These are phyloP conservation scores for Nadsonia commutata DNA, from an alignment of 1,139 yeast genomes.

Conservation along the genomic window DNA sequence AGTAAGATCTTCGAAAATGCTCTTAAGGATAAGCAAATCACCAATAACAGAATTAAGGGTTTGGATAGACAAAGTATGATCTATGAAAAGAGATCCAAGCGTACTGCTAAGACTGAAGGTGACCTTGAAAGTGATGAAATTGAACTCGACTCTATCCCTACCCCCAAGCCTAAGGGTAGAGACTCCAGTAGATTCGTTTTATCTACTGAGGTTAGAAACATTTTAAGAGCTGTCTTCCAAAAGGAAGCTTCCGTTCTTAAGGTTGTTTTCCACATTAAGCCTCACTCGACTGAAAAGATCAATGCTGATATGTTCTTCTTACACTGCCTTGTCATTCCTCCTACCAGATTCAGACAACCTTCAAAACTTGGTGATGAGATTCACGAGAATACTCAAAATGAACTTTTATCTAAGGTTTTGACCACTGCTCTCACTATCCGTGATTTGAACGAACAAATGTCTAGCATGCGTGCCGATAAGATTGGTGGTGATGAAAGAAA, in stretches of 20 bases:
- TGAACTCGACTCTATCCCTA: constrained; percentile 21
- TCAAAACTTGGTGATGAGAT: constrained; percentile 94
- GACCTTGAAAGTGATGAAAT: constrained; percentile 15
- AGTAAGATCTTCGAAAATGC: constrained; percentile 85
- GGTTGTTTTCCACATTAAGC: constrained; percentile 64
- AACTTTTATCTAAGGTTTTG: constrained; percentile 63
- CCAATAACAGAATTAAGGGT: constrained; percentile 75
- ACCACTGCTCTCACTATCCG: constrained; percentile 71
- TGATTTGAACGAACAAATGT: constrained; percentile 65
- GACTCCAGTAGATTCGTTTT: constrained; percentile 73
- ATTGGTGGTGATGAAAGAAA: constrained; percentile 61
- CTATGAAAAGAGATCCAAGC: constrained; percentile 21
- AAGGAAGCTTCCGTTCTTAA: constrained; percentile 33
- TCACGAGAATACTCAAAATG: constrained; percentile 90
- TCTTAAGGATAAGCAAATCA: constrained; percentile 58
- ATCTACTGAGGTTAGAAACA: constrained; percentile 74
- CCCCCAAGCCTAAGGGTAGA: constrained; percentile 30
- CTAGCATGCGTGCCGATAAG: constrained; percentile 33
- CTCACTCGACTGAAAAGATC: constrained; percentile 36
- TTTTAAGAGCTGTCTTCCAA: constrained; percentile 57
- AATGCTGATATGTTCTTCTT: constrained; percentile 84
- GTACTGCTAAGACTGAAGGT: constrained; percentile 15
- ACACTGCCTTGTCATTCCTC: constrained; percentile 81
- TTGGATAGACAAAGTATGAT: constrained; percentile 59
- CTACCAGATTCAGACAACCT: constrained; percentile 92